phyloP scores from a whole-genome alignment of 495 filamentous ascomycete species.

The Tuber brumale region DNA sequence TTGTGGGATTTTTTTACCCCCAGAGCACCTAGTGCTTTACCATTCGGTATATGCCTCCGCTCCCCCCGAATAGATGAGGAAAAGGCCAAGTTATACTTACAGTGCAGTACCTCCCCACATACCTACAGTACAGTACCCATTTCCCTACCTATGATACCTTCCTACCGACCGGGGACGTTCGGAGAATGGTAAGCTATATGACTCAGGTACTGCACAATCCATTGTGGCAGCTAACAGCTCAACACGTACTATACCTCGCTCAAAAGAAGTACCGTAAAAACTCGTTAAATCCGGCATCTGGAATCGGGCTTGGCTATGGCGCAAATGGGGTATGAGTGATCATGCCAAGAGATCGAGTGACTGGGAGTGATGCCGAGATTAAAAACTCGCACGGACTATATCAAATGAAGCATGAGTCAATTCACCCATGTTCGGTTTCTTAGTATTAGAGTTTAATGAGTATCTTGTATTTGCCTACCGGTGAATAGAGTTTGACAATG shows the following conservation, averaged over 20 bases:
- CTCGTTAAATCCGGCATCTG: no score
- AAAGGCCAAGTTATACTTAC: background rate
- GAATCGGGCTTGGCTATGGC: no score
- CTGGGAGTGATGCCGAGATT: no score
- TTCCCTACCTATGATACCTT: background rate
- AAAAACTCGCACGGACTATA: no score
- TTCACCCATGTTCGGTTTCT: no score
- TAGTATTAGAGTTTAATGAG: no score
- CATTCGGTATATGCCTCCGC: background rate
- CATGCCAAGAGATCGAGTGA: no score
- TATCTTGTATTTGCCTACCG: no score
- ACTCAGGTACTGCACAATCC: background rate
- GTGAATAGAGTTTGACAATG: no score
- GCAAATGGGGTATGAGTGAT: no score
- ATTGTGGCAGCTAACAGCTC: background rate
- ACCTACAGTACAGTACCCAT: background rate
- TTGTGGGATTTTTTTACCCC: background rate
- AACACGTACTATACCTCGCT: background rate
- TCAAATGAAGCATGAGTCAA: no score
- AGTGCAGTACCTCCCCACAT: background rate
- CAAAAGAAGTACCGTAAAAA: no score
- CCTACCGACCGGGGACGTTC: background rate
- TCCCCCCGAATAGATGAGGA: background rate
- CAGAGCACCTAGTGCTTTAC: background rate
- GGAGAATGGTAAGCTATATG: background rate